Evolutionary conservation across 2,329 filamentous ascomycete species (phyloP).

Genomic region (Metarhizium guizhouense): DNA sequence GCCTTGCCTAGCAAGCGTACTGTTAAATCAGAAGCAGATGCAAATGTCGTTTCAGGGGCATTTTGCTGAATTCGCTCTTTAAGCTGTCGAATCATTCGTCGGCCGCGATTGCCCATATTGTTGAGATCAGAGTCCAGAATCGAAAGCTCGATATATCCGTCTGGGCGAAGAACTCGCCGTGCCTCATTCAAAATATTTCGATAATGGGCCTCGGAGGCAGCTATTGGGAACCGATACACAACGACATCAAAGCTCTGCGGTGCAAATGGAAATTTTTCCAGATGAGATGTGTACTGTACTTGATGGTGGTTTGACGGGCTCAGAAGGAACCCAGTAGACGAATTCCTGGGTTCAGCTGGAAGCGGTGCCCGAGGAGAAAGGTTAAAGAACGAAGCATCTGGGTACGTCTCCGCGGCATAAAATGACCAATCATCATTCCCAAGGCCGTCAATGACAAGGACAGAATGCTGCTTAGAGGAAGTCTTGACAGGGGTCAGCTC

Average conservation of each 20-base stretch:
- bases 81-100: conserved; percentile 58
- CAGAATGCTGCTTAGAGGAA: conserved; percentile 41
- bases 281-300: conserved; percentile 55
- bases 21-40: conserved; percentile 50
- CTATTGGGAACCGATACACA: conserved; percentile 68
- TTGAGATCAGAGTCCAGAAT: conserved; percentile 73
- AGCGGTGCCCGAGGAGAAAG: conserved; percentile 51
- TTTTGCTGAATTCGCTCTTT: conserved; percentile 61
- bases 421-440: conserved; percentile 79
- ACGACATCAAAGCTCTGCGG: conserved; percentile 67
- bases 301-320: conserved; percentile 67
- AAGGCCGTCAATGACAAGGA: conserved; percentile 73
- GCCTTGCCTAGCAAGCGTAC: conserved; percentile 58
- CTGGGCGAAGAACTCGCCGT: conserved; percentile 67
- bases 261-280: conserved; percentile 64
- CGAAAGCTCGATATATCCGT: conserved; percentile 70
- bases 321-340: conserved; percentile 38
- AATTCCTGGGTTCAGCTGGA: conserved; percentile 33
- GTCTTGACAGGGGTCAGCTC: conserved; percentile 44
- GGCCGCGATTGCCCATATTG: conserved; percentile 68
- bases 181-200: conserved; percentile 65
- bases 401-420: conserved; percentile 76
- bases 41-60: conserved; percentile 51
- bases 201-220: conserved; percentile 59
- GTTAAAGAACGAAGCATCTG: conserved; percentile 67